Percentiles rank a stretch among this genome's conserved stretches.
phyloP scores from a whole-genome alignment of 768 basidiomycete genomes.

The Cyclocybe cylindracea region DNA sequence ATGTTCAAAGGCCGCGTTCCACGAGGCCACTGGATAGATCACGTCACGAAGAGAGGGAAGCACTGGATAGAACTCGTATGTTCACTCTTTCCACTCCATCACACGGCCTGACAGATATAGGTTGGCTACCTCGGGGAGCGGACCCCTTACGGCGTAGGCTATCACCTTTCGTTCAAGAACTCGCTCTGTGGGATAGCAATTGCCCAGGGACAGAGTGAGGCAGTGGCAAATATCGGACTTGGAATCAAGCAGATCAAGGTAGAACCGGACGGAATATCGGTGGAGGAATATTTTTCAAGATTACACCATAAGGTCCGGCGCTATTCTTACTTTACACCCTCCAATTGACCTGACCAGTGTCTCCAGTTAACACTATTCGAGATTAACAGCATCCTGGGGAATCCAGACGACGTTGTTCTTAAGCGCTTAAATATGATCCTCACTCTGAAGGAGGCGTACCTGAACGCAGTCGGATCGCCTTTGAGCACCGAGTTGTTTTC shows the following conservation, averaged over 20 bases:
- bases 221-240: conserved; percentile 83
- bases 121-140: conserved; percentile 63
- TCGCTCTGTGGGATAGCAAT: conserved; percentile 84
- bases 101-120: conserved; percentile 25
- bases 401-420: conserved; percentile 64
- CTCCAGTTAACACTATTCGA: conserved; percentile 42
- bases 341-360: not conserved
- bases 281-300: conserved; percentile 69
- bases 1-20: conserved; percentile 84
- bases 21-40: conserved; percentile 71
- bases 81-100: conserved; percentile 1
- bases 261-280: conserved; percentile 58
- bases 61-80: conserved; percentile 81
- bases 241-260: conserved; percentile 70
- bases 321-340: not conserved
- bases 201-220: conserved; percentile 73
- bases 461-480: conserved; percentile 82
- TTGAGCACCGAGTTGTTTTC: conserved; percentile 73
- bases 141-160: conserved; percentile 76
- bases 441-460: conserved; percentile 79
- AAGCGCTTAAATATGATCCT: conserved; percentile 78
- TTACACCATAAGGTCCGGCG: conserved; percentile 69
- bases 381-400: conserved; percentile 49
- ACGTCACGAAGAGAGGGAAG: conserved; percentile 60
- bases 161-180: conserved; percentile 68